Evolutionary conservation across 495 filamentous ascomycete species (phyloP), one percentile per base, ranked within the genome.

Genomic region (Lasiosphaeriaceae sp.): DNA sequence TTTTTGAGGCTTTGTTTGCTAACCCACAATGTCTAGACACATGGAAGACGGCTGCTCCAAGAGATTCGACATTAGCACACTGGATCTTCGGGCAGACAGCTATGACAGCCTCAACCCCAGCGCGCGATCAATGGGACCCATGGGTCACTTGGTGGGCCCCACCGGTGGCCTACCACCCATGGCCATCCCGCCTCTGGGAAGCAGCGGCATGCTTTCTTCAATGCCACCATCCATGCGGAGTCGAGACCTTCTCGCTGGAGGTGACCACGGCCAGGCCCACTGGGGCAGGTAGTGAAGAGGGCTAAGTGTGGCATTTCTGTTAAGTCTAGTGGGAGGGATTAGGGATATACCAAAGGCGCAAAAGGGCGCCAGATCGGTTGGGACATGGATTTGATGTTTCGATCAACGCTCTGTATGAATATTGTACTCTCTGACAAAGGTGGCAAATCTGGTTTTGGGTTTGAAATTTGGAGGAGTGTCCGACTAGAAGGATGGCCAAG

Each of bases 11-110:
- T 11, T 22, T 50, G 29, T 34, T n/a, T 16, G 12, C 12, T 31
- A 61, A 52, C 59, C 43, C 1, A 0, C 29, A 47, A 43, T 61
- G 65, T 22, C 8, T 52, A 90, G 88, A 68, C 88, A 92, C 63
- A 85, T 87, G 71, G 88, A 91, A 70, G 88, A 91, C 66, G 88
- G 88, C 35, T 91, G 88, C 68, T 79, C 88, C 9, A 88, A 87
- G 68, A 78, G 88, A 34, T 84, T 86, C 66, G 86, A 91, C 57
- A 71, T 79, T 26, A 71, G 70, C 43, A 76, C 75, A 0, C 64
- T 77, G 48, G 75, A 77, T 56, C 57, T 79, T 23, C 71, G 73
- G n/a, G 56, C 72, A 43, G 73, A 77, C 12, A 54, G 60, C 60
- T 77, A 72, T 64, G 70, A 76, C 54, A 35, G 29, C 52, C 47